Percentiles rank a stretch among this genome's conserved stretches.
These are phyloP conservation scores for Micromonas pusilla DNA, from an alignment of 139 green algal species.

Conservation along the genomic window DNA sequence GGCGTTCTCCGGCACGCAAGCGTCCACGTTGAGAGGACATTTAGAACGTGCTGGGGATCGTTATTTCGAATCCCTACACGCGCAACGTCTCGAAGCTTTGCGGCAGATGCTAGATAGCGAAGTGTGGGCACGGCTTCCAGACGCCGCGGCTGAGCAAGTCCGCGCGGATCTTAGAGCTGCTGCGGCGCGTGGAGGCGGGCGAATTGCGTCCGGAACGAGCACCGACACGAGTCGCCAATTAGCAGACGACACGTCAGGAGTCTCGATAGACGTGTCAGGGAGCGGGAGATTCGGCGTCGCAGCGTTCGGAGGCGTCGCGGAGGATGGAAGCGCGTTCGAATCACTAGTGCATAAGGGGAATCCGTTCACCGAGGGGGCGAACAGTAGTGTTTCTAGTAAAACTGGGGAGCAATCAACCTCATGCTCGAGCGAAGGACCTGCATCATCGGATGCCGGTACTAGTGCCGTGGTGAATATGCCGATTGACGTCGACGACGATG, in stretches of 20 bases:
- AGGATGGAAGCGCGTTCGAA: neutral
- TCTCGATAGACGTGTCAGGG: no score
- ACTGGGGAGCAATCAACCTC: neutral
- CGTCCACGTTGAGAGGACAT: neutral
- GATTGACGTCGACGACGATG: neutral
- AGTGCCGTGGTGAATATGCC: no score
- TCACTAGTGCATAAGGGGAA: neutral
- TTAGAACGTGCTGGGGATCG: conserved; percentile 1
- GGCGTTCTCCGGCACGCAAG: neutral
- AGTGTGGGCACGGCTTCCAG: neutral
- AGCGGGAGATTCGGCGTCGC: neutral
- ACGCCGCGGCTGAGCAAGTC: neutral
- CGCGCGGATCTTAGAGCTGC: neutral
- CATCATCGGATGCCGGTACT: no score
- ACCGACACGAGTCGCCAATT: no score
- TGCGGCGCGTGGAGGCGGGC: neutral
- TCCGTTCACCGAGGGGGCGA: neutral
- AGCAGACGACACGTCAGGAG: no score
- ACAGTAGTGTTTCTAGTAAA: no score
- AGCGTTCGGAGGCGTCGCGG: neutral
- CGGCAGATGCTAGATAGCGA: neutral
- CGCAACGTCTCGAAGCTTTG: neutral
- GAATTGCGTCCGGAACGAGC: no score
- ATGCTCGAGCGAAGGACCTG: no score
- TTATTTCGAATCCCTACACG: conserved; percentile 13